Conservation (phyloP, 345 rosid species). For the Brassica rapa region DNA sequence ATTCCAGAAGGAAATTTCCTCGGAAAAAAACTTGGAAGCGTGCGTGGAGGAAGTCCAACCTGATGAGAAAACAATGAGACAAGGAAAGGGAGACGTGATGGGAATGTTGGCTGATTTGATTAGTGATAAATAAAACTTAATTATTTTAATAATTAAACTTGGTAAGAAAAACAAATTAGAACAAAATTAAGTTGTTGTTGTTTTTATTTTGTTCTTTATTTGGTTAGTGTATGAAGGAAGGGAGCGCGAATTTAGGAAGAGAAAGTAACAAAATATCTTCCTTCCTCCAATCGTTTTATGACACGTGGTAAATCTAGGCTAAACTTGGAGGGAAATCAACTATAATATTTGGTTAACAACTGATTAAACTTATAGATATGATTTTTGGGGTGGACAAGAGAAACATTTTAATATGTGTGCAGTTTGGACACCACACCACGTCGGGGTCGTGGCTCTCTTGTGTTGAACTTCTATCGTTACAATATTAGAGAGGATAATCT, state of each 20-base stretch:
- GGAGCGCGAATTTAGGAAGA: conserved; percentile 38
- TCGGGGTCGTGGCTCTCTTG: not conserved
- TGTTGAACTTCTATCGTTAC: not conserved
- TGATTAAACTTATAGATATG: not conserved
- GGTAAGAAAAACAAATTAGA: conserved; percentile 7
- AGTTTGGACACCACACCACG: conserved; percentile 1
- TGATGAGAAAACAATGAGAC: conserved; percentile 24
- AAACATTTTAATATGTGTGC: not conserved
- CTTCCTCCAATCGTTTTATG: conserved; percentile 31
- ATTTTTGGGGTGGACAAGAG: not conserved
- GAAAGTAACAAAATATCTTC: not conserved
- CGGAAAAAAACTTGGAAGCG: conserved; percentile 5
- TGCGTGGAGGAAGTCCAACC: conserved; percentile 32
- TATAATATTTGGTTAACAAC: not conserved
- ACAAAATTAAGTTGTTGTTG: not conserved
- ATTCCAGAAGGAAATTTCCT: not conserved
- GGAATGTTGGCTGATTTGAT: conserved; percentile 37
- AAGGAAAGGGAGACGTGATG: conserved; percentile 31
- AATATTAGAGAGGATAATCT: not conserved
- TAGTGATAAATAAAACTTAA: conserved; percentile 23
- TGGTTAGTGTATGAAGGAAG: conserved; percentile 26
- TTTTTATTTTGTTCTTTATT: conserved; percentile 18
- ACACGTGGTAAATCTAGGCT: conserved; percentile 20
- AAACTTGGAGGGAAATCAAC: conserved; percentile 1
- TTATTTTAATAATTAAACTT: conserved; percentile 2